A percentile compares a stretch with the other conserved stretches of the same genome.
These are phyloP conservation scores for Rhizoclosmatium globosum DNA, from an alignment of 192 early-diverging fungal genomes.

Conservation along the genomic window DNA sequence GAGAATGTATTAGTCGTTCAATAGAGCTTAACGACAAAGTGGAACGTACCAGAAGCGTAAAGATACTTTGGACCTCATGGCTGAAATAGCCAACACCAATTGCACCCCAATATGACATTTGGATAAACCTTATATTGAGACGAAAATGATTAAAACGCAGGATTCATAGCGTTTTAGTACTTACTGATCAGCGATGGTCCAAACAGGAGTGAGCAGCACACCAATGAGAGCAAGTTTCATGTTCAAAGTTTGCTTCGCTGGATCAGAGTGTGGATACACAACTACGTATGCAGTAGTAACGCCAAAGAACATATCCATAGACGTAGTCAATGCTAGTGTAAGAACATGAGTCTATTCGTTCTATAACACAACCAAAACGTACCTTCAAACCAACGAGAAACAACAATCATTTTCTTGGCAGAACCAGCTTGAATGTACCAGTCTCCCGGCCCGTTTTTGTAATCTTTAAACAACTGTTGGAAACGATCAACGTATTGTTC, in stretches of 20 bases:
- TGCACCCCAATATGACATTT: slow-evolving; percentile 3
- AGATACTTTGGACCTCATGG: neutral
- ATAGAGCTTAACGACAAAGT: too few species aligned
- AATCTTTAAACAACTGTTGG: neutral
- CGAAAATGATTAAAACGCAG: neutral
- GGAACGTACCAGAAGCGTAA: neutral
- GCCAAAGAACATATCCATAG: slow-evolving; percentile 11
- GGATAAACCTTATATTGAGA: neutral
- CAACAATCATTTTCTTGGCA: neutral
- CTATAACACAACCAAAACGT: neutral
- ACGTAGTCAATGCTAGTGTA: neutral
- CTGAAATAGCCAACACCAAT: slow-evolving; percentile 2
- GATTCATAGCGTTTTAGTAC: too few species aligned
- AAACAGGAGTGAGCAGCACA: neutral
- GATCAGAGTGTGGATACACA: neutral
- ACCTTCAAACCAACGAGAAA: neutral
- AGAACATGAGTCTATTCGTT: too few species aligned
- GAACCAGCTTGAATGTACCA: neutral
- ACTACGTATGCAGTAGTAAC: neutral
- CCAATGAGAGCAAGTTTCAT: neutral
- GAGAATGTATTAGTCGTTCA: too few species aligned
- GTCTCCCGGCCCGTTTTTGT: neutral
- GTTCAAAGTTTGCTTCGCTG: neutral
- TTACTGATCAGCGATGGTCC: too few species aligned
- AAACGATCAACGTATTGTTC: neutral